Evolutionary conservation across 2,329 filamentous ascomycete genomes (phyloP).

Genomic region (Penicillium hordei): DNA sequence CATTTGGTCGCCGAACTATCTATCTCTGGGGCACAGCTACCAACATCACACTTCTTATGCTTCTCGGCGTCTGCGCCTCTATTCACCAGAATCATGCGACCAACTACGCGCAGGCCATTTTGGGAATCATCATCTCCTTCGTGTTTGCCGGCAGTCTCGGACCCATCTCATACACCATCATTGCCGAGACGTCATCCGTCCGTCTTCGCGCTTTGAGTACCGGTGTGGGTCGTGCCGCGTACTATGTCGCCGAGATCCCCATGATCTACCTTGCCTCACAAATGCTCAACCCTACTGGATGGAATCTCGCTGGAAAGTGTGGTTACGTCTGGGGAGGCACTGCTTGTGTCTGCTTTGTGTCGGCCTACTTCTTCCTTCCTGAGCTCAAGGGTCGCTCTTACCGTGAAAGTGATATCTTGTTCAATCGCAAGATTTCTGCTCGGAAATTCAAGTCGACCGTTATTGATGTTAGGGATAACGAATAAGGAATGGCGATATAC

Average conservation of each 20-base stretch:
- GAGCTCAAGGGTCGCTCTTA: conserved; percentile 50
- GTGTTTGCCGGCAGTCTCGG: conserved; percentile 39
- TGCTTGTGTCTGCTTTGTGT: conserved; percentile 42
- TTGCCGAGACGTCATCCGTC: conserved; percentile 41
- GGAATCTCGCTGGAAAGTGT: conserved; percentile 48
- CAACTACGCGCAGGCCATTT: conserved; percentile 42
- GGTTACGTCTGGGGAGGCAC: conserved; percentile 52
- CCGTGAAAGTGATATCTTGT: conserved; percentile 49
- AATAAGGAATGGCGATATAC: conserved; percentile 26
- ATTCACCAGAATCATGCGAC: conserved; percentile 32
- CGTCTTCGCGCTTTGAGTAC: conserved; percentile 42
- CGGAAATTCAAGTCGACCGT: conserved; percentile 48
- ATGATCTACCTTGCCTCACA: conserved; percentile 44
- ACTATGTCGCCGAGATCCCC: conserved; percentile 46
- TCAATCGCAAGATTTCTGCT: conserved; percentile 44
- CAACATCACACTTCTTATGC: conserved; percentile 39
- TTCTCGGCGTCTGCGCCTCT: conserved; percentile 40
- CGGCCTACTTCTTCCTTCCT: conserved; percentile 47
- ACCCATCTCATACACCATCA: conserved; percentile 42
- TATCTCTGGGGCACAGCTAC: conserved; percentile 40
- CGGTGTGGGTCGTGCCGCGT: conserved; percentile 42
- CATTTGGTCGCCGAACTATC: conserved; percentile 44
- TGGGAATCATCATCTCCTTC: conserved; percentile 44
- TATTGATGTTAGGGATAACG: conserved; percentile 46
- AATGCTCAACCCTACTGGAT: conserved; percentile 44